These are phyloP conservation scores for Salix udensis DNA, from an alignment of 345 rosid genomes.

Conservation along the genomic window DNA sequence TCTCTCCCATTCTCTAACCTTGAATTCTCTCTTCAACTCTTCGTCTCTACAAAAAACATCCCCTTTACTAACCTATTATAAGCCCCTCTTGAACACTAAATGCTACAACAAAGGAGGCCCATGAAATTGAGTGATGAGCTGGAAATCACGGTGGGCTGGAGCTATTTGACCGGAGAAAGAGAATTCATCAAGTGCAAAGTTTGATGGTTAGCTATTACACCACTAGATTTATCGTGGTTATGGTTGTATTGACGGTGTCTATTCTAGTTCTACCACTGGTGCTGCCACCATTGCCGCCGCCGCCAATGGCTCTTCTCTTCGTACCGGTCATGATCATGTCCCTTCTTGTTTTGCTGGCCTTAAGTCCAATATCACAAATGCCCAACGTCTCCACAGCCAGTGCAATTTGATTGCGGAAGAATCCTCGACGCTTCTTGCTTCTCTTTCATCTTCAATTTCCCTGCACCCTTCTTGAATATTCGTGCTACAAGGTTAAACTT, in stretches of 20 bases:
- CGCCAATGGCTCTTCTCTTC: not conserved
- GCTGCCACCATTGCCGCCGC: slow-evolving; percentile 13
- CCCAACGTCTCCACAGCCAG: not conserved
- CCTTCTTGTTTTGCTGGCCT: slow-evolving; percentile 4
- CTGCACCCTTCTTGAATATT: not conserved
- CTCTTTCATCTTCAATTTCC: not conserved
- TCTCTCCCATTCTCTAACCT: not conserved
- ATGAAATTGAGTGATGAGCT: not conserved
- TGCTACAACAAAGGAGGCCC: not conserved
- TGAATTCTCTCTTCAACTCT: not conserved
- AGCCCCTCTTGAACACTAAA: not conserved
- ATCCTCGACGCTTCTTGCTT: not conserved
- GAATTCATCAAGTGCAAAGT: not conserved
- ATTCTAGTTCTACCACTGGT: not conserved
- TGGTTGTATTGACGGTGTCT: slow-evolving; percentile 2
- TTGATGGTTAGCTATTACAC: not conserved
- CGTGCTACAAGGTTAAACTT: not conserved
- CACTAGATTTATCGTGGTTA: not conserved
- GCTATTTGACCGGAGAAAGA: not conserved
- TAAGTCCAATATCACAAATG: not conserved
- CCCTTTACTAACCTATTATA: not conserved
- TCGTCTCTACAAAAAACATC: not conserved
- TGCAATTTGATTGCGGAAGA: not conserved
- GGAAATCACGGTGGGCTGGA: not conserved
- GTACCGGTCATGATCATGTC: slow-evolving; percentile 5